Conservation (phyloP, 805 yeast species). For the Hemisphaericaspora nanyangensis region DNA sequence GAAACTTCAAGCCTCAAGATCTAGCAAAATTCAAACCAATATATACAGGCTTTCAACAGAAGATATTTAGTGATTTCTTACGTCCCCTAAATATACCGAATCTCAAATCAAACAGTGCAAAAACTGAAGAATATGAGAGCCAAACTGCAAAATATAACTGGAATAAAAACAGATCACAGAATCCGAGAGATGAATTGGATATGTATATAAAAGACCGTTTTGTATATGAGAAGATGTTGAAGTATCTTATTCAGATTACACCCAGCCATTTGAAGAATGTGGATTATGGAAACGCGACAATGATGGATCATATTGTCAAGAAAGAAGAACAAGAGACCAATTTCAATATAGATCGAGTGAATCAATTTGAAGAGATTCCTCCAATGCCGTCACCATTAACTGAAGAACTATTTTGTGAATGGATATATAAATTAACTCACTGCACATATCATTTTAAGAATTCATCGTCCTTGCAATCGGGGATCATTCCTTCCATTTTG, state of each 20-base stretch:
- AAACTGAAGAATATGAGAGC: conserved; percentile 19
- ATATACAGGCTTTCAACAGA: conserved; percentile 16
- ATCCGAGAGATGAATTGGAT: conserved; percentile 18
- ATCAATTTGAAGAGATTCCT: conserved; percentile 28
- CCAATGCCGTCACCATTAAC: conserved; percentile 26
- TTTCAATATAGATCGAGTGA: conserved; percentile 11
- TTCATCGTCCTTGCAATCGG: conserved; percentile 30
- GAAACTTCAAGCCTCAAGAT: conserved; percentile 4
- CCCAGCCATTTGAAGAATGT: conserved; percentile 25
- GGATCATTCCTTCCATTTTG: conserved; percentile 35
- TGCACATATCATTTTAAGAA: conserved; percentile 27
- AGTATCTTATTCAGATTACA: conserved; percentile 25
- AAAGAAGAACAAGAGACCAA: conserved; percentile 17
- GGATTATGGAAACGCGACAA: conserved; percentile 10
- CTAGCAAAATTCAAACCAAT: conserved; percentile 1
- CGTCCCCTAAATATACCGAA: conserved; percentile 31
- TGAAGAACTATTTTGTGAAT: conserved; percentile 26
- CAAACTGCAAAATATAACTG: conserved; percentile 24
- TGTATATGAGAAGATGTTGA: conserved; percentile 31
- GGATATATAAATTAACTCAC: conserved; percentile 35
- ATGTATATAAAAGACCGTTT: conserved; percentile 25
- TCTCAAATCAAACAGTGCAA: conserved; percentile 27
- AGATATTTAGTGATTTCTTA: conserved; percentile 28
- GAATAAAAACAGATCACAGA: conserved; percentile 14
- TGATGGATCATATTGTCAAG: conserved; percentile 13